Conservation (phyloP, 768 basidiomycete genomes). For the Pulveroboletus sp. region DNA sequence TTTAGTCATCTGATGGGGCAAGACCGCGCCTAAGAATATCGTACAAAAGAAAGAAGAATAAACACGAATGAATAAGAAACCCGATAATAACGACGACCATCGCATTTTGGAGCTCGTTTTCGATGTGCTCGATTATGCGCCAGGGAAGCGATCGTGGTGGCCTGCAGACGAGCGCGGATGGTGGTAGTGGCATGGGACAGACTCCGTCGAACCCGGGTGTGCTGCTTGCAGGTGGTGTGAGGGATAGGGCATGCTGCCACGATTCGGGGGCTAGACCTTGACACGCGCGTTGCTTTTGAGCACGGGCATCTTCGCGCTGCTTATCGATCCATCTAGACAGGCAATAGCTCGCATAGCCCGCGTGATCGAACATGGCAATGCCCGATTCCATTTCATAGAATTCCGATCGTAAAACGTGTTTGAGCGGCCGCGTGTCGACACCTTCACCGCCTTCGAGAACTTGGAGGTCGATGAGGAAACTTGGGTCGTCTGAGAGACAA, state of each 20-base stretch:
- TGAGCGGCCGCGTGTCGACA: constrained; percentile 4
- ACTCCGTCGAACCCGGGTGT: neutral
- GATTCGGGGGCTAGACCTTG: constrained; percentile 18
- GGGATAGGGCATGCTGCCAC: constrained; percentile 17
- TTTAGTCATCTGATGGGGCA: constrained; percentile 26
- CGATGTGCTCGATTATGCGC: constrained; percentile 17
- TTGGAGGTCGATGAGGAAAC: constrained; percentile 16
- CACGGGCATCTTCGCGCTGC: constrained; percentile 20
- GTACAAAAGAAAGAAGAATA: constrained; percentile 28
- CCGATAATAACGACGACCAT: constrained; percentile 24
- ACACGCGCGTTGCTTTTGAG: constrained; percentile 18
- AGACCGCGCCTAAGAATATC: constrained; percentile 28
- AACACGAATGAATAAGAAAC: constrained; percentile 25
- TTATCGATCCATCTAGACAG: constrained; percentile 26
- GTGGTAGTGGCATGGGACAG: neutral
- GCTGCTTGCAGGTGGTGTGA: neutral
- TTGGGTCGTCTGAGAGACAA: constrained; percentile 21
- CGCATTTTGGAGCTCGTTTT: constrained; percentile 29
- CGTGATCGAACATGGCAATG: constrained; percentile 23
- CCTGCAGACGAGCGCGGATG: neutral
- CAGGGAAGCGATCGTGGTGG: constrained; percentile 10
- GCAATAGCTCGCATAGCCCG: constrained; percentile 26
- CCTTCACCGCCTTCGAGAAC: constrained; percentile 14
- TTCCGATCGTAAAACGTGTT: constrained; percentile 15
- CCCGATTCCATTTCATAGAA: constrained; percentile 31